Conservation (phyloP, 306 rosid species). For the Senna tora region DNA sequence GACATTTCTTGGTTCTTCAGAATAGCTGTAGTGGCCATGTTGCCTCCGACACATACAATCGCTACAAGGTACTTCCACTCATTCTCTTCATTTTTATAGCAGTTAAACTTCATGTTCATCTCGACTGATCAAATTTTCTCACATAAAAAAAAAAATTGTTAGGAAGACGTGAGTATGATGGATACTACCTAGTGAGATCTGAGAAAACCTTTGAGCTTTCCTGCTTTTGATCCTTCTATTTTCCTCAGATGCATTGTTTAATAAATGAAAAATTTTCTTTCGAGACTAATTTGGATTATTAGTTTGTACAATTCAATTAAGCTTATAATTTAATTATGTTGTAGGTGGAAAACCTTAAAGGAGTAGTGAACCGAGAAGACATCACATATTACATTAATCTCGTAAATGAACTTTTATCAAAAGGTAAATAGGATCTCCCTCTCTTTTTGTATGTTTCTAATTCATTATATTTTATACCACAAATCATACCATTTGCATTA, state of each 20-base stretch:
- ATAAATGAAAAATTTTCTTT: conserved; percentile 7
- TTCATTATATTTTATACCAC: background rate
- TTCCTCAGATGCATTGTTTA: background rate
- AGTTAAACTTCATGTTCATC: conserved; percentile 17
- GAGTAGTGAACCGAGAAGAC: conserved; percentile 44
- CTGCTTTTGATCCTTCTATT: background rate
- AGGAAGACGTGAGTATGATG: conserved; percentile 65
- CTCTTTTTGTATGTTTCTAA: background rate
- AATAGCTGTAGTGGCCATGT: conserved; percentile 56
- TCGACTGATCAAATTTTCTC: conserved; percentile 17
- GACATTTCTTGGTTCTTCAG: conserved; percentile 40
- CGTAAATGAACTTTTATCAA: conserved; percentile 47
- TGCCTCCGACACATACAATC: conserved; percentile 66
- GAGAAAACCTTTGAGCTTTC: conserved; percentile 38
- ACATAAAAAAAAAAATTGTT: background rate
- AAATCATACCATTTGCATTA: conserved; percentile 17
- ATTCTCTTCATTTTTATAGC: conserved; percentile 23
- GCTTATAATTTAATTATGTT: background rate
- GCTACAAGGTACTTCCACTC: conserved; percentile 57
- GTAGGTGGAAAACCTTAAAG: conserved; percentile 42
- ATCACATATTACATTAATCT: conserved; percentile 49
- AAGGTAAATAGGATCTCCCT: conserved; percentile 31
- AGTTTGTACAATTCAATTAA: conserved; percentile 9
- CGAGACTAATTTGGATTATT: background rate
- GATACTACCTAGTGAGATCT: conserved; percentile 67